Evolutionary conservation across 768 basidiomycete genomes (phyloP), one percentile per base, ranked within the genome.

Genomic region (Lepiota subincarnata): DNA sequence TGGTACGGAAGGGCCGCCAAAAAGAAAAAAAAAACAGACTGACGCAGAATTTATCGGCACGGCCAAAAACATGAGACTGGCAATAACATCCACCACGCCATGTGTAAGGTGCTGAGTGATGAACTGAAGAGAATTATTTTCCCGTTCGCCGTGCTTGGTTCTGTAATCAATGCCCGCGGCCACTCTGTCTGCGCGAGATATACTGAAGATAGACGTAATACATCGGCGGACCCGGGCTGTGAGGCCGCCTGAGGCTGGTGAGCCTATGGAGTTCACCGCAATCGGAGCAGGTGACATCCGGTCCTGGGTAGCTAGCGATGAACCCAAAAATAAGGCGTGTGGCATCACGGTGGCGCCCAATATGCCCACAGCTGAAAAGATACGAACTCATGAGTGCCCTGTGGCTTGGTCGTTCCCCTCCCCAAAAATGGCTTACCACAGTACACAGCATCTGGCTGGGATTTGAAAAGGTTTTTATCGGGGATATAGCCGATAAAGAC

Each of bases 261-360:
- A 13, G 5, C 31, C 28, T n/a, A 42, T 6, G 14, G 31, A 10
- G 22, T 42, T 26, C 40, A 34, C 34, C 7, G 39, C 19, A 51
- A 20, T 34, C 39, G 61, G 57, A 31, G 65, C 50, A 44, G 62
- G 51, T 19, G 71, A 67, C 16, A 71, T 61, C 35, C 70, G 69
- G 53, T 72, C 67, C 36, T 70, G 68, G 0, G 70, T 65, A 24
- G 70, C 68, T 7, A 70, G 57, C n/a, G 67, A 67, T 2, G 69
- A 72, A 2, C 71, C 71, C 38, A 71, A 58, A 56, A 70, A 72
- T 49, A 73, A 57, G 4, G 83, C 81, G 64, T 89, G 89, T 1
- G 89, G 89, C 89, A 90, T 91, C 50, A 89, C 81, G 2, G 88
- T 90, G 2, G 88, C 86, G 45, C 83, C 82, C 3, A 83, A 58